Conservation (phyloP, 1,284 basidiomycete genomes). For the Trametes versicolor region DNA sequence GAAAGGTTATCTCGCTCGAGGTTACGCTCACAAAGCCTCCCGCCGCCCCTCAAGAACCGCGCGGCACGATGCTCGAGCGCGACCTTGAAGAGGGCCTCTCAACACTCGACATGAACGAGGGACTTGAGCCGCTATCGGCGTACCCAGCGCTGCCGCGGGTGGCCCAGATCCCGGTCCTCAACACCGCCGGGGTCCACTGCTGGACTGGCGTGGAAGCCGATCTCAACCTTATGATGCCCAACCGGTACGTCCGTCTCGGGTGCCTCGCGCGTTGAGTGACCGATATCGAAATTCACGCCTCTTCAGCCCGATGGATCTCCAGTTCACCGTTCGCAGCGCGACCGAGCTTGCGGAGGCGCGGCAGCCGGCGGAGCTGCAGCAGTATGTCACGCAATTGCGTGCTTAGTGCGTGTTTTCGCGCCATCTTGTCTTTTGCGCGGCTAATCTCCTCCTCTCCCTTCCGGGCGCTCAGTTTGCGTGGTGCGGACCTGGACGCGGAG, state of each 20-base stretch:
- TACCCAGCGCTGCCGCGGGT: conserved; percentile 1
- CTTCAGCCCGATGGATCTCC: conserved; percentile 48
- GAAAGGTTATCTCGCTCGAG: conserved; percentile 42
- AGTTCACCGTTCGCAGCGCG: conserved; percentile 46
- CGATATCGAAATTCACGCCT: conserved; percentile 19
- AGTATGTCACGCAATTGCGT: conserved; percentile 53
- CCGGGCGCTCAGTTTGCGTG: conserved; percentile 45
- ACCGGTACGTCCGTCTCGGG: conserved; percentile 53
- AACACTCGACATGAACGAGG: conserved; percentile 3
- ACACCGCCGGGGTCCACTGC: conserved; percentile 39
- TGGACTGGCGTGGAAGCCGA: conserved; percentile 46
- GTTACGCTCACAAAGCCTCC: conserved; percentile 35
- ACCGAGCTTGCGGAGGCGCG: conserved; percentile 38
- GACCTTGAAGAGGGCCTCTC: conserved; percentile 15
- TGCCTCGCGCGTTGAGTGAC: background rate
- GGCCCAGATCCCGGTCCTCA: conserved; percentile 19
- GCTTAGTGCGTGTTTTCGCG: conserved; percentile 46
- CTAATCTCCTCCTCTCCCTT: conserved; percentile 3
- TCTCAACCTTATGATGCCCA: conserved; percentile 65
- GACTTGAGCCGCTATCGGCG: conserved; percentile 11
- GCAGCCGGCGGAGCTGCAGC: conserved; percentile 52
- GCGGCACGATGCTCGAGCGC: background rate
- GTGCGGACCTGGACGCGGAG: conserved; percentile 40
- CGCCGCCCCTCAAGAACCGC: background rate
- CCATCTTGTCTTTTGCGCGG: conserved; percentile 43